Conservation (phyloP, 352 stramenopile species). For the Phytophthora ohioensis region DNA sequence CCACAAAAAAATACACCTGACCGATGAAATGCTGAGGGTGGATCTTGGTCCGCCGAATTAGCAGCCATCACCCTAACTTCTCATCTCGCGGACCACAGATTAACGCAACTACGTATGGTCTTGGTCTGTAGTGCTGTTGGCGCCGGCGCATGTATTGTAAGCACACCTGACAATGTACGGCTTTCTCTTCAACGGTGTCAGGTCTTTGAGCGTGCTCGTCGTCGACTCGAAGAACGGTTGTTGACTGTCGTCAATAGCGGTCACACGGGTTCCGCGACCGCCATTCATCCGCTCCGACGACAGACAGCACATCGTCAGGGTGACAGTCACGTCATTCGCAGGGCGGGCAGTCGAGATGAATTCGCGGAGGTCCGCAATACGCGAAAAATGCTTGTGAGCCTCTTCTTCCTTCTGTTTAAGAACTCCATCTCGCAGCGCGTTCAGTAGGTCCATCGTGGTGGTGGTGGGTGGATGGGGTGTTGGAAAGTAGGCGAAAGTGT, state of each 20-base stretch:
- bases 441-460: conserved; percentile 4
- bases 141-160: too few species aligned
- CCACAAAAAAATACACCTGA: too few species aligned
- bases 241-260: not conserved
- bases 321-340: conserved; percentile 2
- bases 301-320: conserved; percentile 7
- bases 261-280: conserved; percentile 4
- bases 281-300: not conserved
- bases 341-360: not conserved
- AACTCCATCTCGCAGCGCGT: conserved; percentile 1
- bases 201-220: not conserved
- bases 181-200: conserved; percentile 4
- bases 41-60: too few species aligned
- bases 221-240: not conserved
- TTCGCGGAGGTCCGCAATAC: not conserved
- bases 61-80: too few species aligned
- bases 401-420: conserved; percentile 19
- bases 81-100: too few species aligned
- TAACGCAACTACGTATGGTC: too few species aligned
- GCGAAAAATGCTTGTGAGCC: conserved; percentile 1
- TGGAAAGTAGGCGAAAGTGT: too few species aligned
- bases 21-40: too few species aligned
- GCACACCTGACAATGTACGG: not conserved
- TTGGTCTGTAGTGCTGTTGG: too few species aligned
- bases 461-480: too few species aligned